Evolutionary conservation across 331 rosid species (phyloP).

Genomic region (Quercus lobata): DNA sequence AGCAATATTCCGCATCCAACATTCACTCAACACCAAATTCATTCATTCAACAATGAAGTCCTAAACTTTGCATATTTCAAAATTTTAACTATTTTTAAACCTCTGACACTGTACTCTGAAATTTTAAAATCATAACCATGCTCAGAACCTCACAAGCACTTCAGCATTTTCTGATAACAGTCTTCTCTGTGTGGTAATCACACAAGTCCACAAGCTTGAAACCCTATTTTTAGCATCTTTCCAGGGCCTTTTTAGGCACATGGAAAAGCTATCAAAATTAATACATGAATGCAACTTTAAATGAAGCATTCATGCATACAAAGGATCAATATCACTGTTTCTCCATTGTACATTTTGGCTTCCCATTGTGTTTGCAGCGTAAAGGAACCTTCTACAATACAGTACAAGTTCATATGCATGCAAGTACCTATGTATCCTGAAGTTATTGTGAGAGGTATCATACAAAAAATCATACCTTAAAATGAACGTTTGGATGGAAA

Average conservation of each 20-base stretch:
- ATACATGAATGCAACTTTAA: background rate
- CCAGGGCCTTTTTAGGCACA: background rate
- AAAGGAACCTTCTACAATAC: background rate
- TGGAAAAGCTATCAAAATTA: background rate
- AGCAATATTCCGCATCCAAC: background rate
- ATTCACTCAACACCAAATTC: background rate
- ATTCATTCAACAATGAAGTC: background rate
- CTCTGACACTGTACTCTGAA: background rate
- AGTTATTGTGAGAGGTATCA: background rate
- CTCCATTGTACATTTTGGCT: too few species aligned
- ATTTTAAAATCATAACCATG: background rate
- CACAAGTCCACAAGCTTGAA: background rate
- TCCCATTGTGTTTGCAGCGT: background rate
- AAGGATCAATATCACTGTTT: background rate
- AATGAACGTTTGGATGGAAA: constrained; percentile 98
- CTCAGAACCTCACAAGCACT: background rate
- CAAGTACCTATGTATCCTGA: background rate
- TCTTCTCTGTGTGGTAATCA: background rate
- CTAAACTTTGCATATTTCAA: background rate
- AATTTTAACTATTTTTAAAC: background rate
- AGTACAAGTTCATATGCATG: background rate
- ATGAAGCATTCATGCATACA: background rate
- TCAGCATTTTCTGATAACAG: background rate
- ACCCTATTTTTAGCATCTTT: background rate
- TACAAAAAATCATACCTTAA: constrained; percentile 58